phyloP scores from a whole-genome alignment of 371 early-diverging fungal species.

The Catenaria anguillulae region DNA sequence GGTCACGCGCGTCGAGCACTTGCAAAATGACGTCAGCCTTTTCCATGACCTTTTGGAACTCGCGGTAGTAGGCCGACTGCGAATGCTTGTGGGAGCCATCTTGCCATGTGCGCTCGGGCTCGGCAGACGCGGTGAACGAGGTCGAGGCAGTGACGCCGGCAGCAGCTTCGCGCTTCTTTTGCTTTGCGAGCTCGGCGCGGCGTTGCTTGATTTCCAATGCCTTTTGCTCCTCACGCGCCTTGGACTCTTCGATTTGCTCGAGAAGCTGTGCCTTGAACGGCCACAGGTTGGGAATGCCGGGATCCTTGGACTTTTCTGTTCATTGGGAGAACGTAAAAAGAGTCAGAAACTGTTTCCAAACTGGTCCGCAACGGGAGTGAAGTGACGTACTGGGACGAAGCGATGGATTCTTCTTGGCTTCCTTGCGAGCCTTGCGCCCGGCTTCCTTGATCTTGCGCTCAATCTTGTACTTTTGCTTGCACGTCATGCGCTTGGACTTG shows the following conservation, averaged over 20 bases:
- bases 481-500: conserved; percentile 3
- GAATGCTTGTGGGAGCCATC: conserved; percentile 26
- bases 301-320: conserved; percentile 65
- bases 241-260: conserved; percentile 42
- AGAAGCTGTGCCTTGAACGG: conserved; percentile 74
- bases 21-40: conserved; percentile 93
- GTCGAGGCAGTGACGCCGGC: conserved; percentile 29
- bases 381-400: neutral
- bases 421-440: conserved; percentile 53
- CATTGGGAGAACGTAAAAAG: too few relatives aligned
- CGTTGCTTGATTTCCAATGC: too few relatives aligned
- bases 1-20: conserved; percentile 97
- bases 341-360: too few relatives aligned
- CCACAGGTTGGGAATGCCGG: conserved; percentile 75
- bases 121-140: too few relatives aligned
- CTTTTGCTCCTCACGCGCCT: too few relatives aligned
- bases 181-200: conserved; percentile 18
- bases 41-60: conserved; percentile 91
- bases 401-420: conserved; percentile 47
- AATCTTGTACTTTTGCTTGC: conserved; percentile 45
- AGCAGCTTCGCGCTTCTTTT: conserved; percentile 33
- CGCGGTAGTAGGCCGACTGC: conserved; percentile 78
- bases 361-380: too few relatives aligned
- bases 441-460: conserved; percentile 54
- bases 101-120: conserved; percentile 1